Conservation (phyloP, 2,329 filamentous ascomycete species). For the Botrytis elliptica region DNA sequence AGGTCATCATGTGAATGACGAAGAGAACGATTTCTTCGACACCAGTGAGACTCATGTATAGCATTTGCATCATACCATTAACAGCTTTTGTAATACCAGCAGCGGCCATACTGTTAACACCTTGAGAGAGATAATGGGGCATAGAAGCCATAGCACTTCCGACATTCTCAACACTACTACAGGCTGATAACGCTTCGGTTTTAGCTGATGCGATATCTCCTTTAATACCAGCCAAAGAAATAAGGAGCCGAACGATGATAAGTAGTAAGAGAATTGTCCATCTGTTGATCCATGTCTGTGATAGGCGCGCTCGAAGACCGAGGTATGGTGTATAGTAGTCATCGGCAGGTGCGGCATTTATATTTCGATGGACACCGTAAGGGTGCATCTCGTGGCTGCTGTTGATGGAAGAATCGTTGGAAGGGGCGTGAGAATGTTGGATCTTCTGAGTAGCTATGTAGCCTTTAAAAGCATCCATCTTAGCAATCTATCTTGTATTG, state of each 20-base stretch:
- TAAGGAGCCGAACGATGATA: conserved; percentile 75
- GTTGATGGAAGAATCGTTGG: conserved; percentile 42
- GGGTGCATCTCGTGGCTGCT: conserved; percentile 38
- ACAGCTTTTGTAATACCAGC: conserved; percentile 78
- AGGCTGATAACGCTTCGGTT: conserved; percentile 80
- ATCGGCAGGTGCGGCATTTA: conserved; percentile 45
- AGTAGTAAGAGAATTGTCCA: conserved; percentile 91
- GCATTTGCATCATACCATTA: conserved; percentile 73
- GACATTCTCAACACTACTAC: conserved; percentile 86
- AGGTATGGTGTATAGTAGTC: conserved; percentile 85
- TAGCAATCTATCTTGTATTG: conserved; percentile 29
- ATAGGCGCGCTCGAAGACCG: conserved; percentile 82
- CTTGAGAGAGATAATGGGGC: conserved; percentile 89
- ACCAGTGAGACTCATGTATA: conserved; percentile 75
- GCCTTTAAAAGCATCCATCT: conserved; percentile 37
- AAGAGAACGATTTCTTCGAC: conserved; percentile 89
- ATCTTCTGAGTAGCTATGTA: conserved; percentile 36
- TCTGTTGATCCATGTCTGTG: conserved; percentile 95
- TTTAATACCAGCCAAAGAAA: conserved; percentile 72
- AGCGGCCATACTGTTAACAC: conserved; percentile 84
- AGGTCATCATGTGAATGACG: conserved; percentile 86
- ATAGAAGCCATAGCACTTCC: conserved; percentile 97
- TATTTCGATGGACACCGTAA: conserved; percentile 25
- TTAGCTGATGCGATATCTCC: conserved; percentile 74
- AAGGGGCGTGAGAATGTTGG: conserved; percentile 32